phyloP scores from a whole-genome alignment of 768 basidiomycete genomes.

The Naganishia antarctica region DNA sequence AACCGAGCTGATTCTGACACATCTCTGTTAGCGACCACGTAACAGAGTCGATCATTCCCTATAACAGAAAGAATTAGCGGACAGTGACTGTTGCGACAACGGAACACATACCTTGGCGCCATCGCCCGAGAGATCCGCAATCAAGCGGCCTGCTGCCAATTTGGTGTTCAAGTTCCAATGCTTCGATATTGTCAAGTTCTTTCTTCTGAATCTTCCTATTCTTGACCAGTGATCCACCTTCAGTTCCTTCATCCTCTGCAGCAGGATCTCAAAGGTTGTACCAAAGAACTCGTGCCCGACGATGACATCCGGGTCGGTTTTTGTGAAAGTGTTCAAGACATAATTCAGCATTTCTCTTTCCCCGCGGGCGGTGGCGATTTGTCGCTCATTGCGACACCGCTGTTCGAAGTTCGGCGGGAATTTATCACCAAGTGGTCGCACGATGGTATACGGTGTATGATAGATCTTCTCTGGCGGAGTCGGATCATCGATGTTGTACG shows the following conservation, averaged over 20 bases:
- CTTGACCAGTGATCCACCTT: slow-evolving; percentile 92
- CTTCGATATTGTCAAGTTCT: slow-evolving; percentile 60
- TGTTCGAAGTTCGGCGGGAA: slow-evolving; percentile 81
- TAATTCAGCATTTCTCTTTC: slow-evolving; percentile 81
- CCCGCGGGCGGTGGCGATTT: slow-evolving; percentile 67
- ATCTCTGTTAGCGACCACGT: slow-evolving; percentile 99
- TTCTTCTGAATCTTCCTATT: slow-evolving; percentile 80
- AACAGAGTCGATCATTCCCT: slow-evolving; percentile 91
- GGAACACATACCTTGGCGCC: slow-evolving; percentile 69
- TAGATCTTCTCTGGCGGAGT: slow-evolving; percentile 82
- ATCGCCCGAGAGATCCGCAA: slow-evolving; percentile 91
- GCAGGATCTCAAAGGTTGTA: slow-evolving; percentile 78
- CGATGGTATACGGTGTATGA: slow-evolving; percentile 77
- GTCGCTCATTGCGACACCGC: slow-evolving; percentile 61
- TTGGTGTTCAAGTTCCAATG: slow-evolving; percentile 58
- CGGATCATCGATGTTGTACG: slow-evolving; percentile 72
- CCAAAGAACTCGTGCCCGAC: slow-evolving; percentile 93
- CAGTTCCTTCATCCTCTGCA: slow-evolving; percentile 83
- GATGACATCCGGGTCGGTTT: slow-evolving; percentile 87
- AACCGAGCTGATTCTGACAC: slow-evolving; percentile 81
- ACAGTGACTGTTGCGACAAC: background rate
- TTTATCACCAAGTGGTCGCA: slow-evolving; percentile 72
- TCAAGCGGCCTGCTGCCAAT: slow-evolving; percentile 75
- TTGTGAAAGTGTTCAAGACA: slow-evolving; percentile 62
- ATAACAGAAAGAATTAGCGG: background rate